A percentile compares a stretch with the other conserved stretches of the same genome.
These are phyloP conservation scores for Psidium guajava DNA, from an alignment of 345 rosid genomes.

Conservation along the genomic window DNA sequence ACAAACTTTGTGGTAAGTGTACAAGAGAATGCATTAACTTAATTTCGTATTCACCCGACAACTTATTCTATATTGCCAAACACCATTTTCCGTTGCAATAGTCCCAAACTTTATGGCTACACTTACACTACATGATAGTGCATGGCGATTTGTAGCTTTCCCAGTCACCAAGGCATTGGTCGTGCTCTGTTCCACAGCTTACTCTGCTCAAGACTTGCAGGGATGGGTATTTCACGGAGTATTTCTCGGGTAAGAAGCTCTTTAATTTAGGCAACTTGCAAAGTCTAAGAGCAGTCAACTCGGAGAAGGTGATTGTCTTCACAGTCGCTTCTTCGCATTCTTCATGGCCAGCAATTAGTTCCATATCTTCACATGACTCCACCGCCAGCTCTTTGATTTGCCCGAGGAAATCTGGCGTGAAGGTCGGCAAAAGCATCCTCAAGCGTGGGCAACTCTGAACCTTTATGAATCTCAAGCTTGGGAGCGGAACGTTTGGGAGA, in stretches of 20 bases:
- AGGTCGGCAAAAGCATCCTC: background rate
- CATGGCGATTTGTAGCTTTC: rapidly evolving
- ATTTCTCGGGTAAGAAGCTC: background rate
- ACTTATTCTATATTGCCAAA: too few relatives aligned
- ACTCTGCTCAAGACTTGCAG: rapidly evolving
- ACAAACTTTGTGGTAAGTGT: too few relatives aligned
- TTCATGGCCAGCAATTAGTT: background rate
- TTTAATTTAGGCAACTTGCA: rapidly evolving
- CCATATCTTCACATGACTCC: background rate
- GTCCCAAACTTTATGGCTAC: too few relatives aligned
- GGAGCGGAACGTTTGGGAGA: background rate
- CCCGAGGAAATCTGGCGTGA: rapidly evolving
- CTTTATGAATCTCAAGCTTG: rapidly evolving
- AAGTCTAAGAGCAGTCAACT: rapidly evolving
- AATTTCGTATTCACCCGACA: too few relatives aligned
- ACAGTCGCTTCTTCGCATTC: rapidly evolving
- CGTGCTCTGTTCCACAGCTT: background rate
- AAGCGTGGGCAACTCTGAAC: background rate
- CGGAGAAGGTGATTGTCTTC: background rate
- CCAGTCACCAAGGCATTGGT: rapidly evolving
- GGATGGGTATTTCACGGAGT: background rate
- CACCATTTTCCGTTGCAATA: too few relatives aligned
- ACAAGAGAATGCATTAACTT: too few relatives aligned
- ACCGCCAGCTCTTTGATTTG: background rate
- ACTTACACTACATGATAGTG: too few relatives aligned